These are phyloP conservation scores for Chalciporus chontae DNA, from an alignment of 768 basidiomycete species.

Conservation along the genomic window DNA sequence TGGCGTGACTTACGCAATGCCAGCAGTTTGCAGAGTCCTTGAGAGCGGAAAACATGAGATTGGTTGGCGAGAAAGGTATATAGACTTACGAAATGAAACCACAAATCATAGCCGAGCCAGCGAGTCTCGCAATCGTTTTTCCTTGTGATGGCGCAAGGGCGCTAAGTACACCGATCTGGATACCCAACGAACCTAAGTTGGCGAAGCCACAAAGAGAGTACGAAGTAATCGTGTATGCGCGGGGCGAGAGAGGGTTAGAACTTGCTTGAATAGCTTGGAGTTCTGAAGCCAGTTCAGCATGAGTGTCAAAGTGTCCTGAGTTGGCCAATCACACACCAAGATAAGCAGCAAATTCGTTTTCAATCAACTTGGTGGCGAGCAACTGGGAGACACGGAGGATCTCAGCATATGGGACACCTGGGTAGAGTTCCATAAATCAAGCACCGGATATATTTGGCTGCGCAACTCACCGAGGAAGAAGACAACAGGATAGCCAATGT, in stretches of 20 bases:
- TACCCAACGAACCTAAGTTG: conserved; percentile 81
- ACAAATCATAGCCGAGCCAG: conserved; percentile 65
- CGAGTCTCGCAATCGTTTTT: conserved; percentile 67
- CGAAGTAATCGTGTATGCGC: conserved; percentile 78
- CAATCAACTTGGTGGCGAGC: conserved; percentile 83
- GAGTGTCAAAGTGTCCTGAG: neutral
- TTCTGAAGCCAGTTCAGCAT: conserved; percentile 23
- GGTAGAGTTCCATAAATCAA: neutral
- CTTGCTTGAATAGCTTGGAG: conserved; percentile 43
- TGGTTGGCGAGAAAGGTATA: neutral
- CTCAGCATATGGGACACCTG: conserved; percentile 74
- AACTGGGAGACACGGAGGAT: conserved; percentile 78
- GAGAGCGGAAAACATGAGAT: neutral
- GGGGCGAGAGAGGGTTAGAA: conserved; percentile 56
- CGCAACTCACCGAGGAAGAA: conserved; percentile 56
- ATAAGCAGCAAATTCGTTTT: conserved; percentile 86
- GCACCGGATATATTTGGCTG: neutral
- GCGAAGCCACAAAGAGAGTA: conserved; percentile 92
- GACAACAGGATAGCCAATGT: conserved; percentile 84
- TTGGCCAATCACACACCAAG: conserved; percentile 23
- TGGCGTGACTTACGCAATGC: conserved; percentile 43
- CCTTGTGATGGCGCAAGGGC: conserved; percentile 67
- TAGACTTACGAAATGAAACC: conserved; percentile 54
- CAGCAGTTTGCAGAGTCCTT: conserved; percentile 54
- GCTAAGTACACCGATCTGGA: conserved; percentile 75